Base-by-base conservation (phyloP, 805 yeast genomes). In the Ascoidea rubescens region DNA sequence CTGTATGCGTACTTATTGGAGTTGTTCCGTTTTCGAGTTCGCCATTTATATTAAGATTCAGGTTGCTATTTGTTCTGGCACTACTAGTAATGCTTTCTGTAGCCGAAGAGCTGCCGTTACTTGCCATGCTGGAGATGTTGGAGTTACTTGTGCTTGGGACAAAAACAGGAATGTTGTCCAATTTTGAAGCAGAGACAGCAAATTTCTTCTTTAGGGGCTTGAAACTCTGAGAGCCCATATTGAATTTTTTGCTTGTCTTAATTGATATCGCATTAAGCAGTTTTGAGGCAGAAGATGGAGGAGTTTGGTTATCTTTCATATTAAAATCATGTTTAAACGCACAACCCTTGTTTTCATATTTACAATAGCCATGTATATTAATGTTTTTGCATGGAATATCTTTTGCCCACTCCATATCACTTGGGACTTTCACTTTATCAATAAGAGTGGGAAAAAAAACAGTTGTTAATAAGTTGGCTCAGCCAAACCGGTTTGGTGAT, bases 271-370 rank as follows among this genome's bases (percentile, higher is more conserved):
- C 16, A 31, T 46, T 30, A 31, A 48, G 28, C 17, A 45, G 8
- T 44, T 51, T 46, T 28, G 50, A 45, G 16, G 31, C 45, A 16
- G 16, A 17, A 16, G 32, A 16, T 17, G 37, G 14, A 17, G 21
- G 16, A 44, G n/a, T 31, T 33, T 30, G 14, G 6, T 48, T 48
- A 7, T 30, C 32, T 14, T 21, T 30, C 7, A 48, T 7, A 8
- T 16, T 33, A n/a, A 48, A 48, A 54, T 77, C 84, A 64, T 87
- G 95, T 50, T 78, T 80, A 62, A 87, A 88, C 2, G 82, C 84
- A 63, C 96, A 88, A 8, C 96, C 96, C 60, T 87, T 87, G 58
- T 84, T 84, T 59, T 86, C 89, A 67, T 77, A 87, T 64, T 87
- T 87, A 71, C 96, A 88, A 60, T 76, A 87, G 4, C 96, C 96